Base-by-base conservation (phyloP, 768 basidiomycete species). In the Cystofilobasidium capitatum region DNA sequence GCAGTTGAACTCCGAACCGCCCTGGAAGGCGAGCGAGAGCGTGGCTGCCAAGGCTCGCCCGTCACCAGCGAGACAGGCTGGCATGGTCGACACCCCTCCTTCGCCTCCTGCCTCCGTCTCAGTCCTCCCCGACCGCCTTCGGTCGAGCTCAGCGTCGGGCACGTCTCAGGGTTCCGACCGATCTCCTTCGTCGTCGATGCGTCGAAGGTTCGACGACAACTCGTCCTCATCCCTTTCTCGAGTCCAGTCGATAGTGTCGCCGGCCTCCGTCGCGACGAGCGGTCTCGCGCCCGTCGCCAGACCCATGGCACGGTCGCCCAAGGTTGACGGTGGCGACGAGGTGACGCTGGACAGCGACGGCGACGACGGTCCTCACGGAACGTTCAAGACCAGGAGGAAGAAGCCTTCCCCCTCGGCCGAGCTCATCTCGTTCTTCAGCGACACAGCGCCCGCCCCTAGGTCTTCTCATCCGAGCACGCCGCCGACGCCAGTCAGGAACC, bases 301-400 rank as follows among this genome's bases (percentile, higher is more conserved):
- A 39, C 63, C 63, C 31, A 26, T 40, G 24, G 49, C 63, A 9
- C 49, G 63, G 10, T 64, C 63, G 17, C 54, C 63, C 36, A 64
- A 57, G 36, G 26, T 37, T 12, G 35, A 55, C 54, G 63, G 31
- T 24, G 63, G 55, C 36, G 29, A 29, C 22, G 45, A 49, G 1
- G 26, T 55, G 29, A 20, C 29, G 3, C 31, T 55, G 12, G 49
- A 20, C 47, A 44, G 51, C 29, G 63, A 64, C 29, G 54, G 45
- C 37, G 63, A 64, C 37, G 54, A 49, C 36, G 47, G 49, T 24
- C 22, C n/a, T 0, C 33, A 37, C 8, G 37, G 51, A 5, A 8
- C 51, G 51, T 31, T 55, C n/a, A n/a, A n/a, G n/a, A n/a, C n/a
- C 12, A 58, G 58, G 58, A 37, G 44, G n/a, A 54, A 33, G 22